A percentile compares a stretch with the other conserved stretches of the same genome.
phyloP scores from a whole-genome alignment of 768 basidiomycete genomes.

The Coprinopsis sp. region DNA sequence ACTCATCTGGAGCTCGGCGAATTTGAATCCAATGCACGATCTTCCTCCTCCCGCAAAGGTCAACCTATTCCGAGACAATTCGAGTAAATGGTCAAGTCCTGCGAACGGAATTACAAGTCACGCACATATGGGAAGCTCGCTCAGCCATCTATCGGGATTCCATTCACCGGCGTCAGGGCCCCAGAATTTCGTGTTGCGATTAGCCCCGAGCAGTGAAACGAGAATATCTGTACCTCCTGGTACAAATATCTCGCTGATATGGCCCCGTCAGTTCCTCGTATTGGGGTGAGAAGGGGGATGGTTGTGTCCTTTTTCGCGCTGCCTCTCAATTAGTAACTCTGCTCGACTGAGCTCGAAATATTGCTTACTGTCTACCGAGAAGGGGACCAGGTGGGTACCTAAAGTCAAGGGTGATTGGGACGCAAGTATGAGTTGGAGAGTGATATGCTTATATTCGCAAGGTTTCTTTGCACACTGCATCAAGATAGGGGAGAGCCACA shows the following conservation, averaged over 20 bases:
- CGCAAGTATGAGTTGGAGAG: background rate
- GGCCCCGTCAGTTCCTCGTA: slow-evolving; percentile 19
- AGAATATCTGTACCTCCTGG: slow-evolving; percentile 30
- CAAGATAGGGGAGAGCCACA: slow-evolving; percentile 31
- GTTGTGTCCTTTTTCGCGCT: slow-evolving; percentile 20
- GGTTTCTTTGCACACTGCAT: slow-evolving; percentile 38
- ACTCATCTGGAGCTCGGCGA: slow-evolving; percentile 11
- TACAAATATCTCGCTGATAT: slow-evolving; percentile 28
- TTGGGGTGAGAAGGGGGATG: slow-evolving; percentile 21
- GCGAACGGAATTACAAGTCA: slow-evolving; percentile 6
- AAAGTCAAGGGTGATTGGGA: background rate
- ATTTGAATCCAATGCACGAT: slow-evolving; percentile 10
- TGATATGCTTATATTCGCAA: slow-evolving; percentile 27
- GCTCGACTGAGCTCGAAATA: no score
- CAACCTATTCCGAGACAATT: background rate
- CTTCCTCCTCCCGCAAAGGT: slow-evolving; percentile 3
- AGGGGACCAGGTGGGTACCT: slow-evolving; percentile 4
- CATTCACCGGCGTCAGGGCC: slow-evolving; percentile 43
- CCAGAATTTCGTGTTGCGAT: slow-evolving; percentile 39
- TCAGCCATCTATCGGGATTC: slow-evolving; percentile 48
- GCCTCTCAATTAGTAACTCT: no score
- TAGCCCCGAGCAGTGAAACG: slow-evolving; percentile 30
- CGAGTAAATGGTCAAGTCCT: background rate
- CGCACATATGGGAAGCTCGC: slow-evolving; percentile 31
- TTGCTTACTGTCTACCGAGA: slow-evolving; percentile 2